Evolutionary conservation across 73 alveolate genomes (phyloP).

Genomic region (Tetrahymena thermophila): DNA sequence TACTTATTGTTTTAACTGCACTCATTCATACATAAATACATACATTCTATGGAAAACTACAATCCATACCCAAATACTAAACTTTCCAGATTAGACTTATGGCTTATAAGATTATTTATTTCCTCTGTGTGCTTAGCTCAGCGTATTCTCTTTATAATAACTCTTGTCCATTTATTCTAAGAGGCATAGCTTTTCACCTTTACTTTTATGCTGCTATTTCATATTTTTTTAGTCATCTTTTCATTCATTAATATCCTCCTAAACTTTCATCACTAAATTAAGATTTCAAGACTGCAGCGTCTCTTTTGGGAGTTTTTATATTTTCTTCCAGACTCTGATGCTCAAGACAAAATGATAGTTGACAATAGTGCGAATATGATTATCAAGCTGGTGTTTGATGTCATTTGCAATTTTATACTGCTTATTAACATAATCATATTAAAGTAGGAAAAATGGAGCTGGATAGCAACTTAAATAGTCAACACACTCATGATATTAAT

Average conservation of each 20-base stretch:
- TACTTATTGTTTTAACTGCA: background rate
- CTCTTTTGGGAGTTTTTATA: background rate
- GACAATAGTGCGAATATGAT: background rate
- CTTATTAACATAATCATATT: background rate
- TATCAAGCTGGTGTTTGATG: background rate
- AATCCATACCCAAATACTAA: background rate
- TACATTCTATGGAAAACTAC: background rate
- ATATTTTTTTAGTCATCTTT: background rate
- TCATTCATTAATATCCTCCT: background rate
- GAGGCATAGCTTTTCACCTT: background rate
- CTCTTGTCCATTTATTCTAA: background rate
- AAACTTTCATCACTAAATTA: background rate
- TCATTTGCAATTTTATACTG: background rate
- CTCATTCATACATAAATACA: no score
- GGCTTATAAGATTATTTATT: background rate
- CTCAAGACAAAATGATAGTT: background rate
- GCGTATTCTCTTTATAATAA: background rate
- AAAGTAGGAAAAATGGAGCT: background rate
- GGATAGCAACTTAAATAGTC: background rate
- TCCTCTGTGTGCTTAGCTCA: background rate
- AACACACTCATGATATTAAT: background rate
- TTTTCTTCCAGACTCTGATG: background rate
- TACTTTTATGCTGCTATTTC: background rate
- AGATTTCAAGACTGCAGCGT: background rate
- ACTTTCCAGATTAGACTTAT: background rate